Percentiles rank a stretch among this genome's conserved stretches.
Conservation (phyloP, 2,329 filamentous ascomycete genomes). For the Ascochyta pisi region DNA sequence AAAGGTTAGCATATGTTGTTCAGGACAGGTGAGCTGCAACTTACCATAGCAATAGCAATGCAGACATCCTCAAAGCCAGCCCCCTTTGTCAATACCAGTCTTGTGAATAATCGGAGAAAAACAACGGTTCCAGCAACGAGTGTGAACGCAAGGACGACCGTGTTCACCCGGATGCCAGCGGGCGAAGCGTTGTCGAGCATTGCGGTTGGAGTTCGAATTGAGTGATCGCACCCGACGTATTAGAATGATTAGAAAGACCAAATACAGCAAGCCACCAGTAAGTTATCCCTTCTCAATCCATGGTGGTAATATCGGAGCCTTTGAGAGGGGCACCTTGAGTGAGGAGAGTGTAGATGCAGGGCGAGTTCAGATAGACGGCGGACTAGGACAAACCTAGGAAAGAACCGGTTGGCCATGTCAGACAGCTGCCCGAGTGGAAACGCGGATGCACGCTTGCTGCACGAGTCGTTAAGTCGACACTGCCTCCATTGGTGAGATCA, state of each 20-base stretch:
- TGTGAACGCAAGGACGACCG: slow-evolving; percentile 41
- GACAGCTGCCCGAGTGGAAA: slow-evolving; percentile 8
- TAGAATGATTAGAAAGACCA: slow-evolving; percentile 6
- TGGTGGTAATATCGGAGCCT: slow-evolving; percentile 2
- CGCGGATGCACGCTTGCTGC: slow-evolving; percentile 8
- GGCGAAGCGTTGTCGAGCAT: slow-evolving; percentile 30
- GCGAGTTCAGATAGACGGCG: slow-evolving; percentile 4
- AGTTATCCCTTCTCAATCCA: slow-evolving; percentile 18
- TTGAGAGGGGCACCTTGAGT: slow-evolving; percentile 2
- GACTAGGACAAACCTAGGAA: slow-evolving; percentile 13
- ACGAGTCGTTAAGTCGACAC: slow-evolving; percentile 6
- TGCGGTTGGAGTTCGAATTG: slow-evolving; percentile 3
- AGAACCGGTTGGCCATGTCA: not conserved
- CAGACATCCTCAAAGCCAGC: slow-evolving; percentile 40
- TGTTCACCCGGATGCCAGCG: slow-evolving; percentile 41
- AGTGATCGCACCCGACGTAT: slow-evolving; percentile 10
- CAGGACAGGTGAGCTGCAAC: not conserved
- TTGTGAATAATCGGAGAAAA: slow-evolving; percentile 42
- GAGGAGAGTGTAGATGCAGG: slow-evolving; percentile 8
- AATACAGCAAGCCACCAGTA: slow-evolving; percentile 17
- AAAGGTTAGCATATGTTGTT: slow-evolving; percentile 10
- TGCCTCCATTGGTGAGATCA: slow-evolving; percentile 19
- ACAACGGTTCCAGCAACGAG: slow-evolving; percentile 39
- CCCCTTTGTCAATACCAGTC: slow-evolving; percentile 32
- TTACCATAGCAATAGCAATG: slow-evolving; percentile 44